A percentile compares a stretch with the other conserved stretches of the same genome.
Evolutionary conservation across 371 early-diverging fungal genomes (phyloP).

Genomic region (Rhizopus stolonifer): DNA sequence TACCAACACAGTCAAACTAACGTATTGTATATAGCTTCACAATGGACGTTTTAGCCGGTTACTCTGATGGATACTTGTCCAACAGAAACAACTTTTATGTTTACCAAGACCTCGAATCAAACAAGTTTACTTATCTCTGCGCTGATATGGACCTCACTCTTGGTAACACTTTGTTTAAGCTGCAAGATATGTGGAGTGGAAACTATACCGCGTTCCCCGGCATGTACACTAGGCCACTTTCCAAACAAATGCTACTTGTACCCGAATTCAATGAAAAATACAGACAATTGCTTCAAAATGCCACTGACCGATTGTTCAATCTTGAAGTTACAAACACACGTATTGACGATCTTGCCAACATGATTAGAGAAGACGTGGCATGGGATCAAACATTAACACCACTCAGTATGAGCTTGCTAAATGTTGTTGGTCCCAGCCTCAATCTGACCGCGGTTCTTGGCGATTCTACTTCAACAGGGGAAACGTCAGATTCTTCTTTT

Average conservation of each 20-base stretch:
- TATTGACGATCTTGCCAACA: slow-evolving; percentile 13
- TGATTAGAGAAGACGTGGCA: slow-evolving; percentile 23
- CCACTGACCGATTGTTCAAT: slow-evolving; percentile 2
- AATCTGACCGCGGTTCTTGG: too few species aligned
- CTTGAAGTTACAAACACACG: slow-evolving; percentile 6
- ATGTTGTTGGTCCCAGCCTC: too few species aligned
- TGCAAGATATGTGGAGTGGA: slow-evolving; percentile 20
- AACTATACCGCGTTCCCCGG: slow-evolving; percentile 34
- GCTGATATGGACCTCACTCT: slow-evolving; percentile 30
- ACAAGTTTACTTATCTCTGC: slow-evolving; percentile 7
- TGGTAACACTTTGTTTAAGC: slow-evolving; percentile 10
- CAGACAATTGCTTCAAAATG: slow-evolving; percentile 11
- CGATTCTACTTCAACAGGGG: too few species aligned
- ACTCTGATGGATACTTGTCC: slow-evolving; percentile 31
- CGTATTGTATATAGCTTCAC: slow-evolving; percentile 13
- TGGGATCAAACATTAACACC: slow-evolving; percentile 23
- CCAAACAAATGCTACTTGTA: slow-evolving; percentile 4
- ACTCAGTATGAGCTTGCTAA: background rate
- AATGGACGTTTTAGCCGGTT: slow-evolving; percentile 30
- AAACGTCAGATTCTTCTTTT: too few species aligned
- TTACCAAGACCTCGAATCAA: slow-evolving; percentile 17
- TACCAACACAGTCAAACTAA: background rate
- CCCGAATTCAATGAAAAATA: slow-evolving; percentile 15
- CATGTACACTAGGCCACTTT: slow-evolving; percentile 15
- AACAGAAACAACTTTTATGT: background rate